phyloP scores from a whole-genome alignment of 805 yeast species.

The Candida schatavii region DNA sequence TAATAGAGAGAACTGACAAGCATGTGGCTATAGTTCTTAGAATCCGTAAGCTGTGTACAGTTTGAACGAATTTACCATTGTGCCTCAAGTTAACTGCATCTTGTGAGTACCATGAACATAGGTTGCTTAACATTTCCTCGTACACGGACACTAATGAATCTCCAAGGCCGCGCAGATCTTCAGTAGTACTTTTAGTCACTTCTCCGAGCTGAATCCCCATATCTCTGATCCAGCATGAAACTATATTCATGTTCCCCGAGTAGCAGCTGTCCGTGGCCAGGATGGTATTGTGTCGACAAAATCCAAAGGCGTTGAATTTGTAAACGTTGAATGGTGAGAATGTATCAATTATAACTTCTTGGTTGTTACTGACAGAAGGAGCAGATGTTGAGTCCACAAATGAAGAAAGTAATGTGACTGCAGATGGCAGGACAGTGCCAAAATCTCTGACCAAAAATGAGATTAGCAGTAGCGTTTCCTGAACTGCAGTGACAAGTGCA shows the following conservation, averaged over 20 bases:
- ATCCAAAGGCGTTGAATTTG: conserved; percentile 46
- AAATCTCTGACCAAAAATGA: conserved; percentile 47
- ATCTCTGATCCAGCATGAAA: conserved; percentile 47
- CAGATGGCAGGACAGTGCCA: conserved; percentile 19
- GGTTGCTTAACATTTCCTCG: neutral
- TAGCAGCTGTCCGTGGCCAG: conserved; percentile 23
- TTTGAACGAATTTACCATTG: neutral
- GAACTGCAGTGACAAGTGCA: conserved; percentile 28
- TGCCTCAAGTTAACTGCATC: no score
- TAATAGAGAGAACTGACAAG: no score
- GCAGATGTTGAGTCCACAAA: no score
- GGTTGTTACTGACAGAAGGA: no score
- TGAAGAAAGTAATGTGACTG: no score
- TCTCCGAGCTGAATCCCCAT: conserved; percentile 46
- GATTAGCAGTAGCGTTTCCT: conserved; percentile 42
- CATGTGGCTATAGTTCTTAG: no score
- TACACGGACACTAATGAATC: conserved; percentile 41
- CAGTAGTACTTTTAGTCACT: conserved; percentile 29
- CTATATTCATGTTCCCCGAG: conserved; percentile 40
- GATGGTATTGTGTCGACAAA: conserved; percentile 38
- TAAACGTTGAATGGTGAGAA: conserved; percentile 41
- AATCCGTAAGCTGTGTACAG: neutral
- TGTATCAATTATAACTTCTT: conserved; percentile 36
- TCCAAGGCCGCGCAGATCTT: conserved; percentile 38
- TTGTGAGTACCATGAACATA: no score